Base-by-base conservation (phyloP, 495 filamentous ascomycete genomes). In the Xylaria grammica region DNA sequence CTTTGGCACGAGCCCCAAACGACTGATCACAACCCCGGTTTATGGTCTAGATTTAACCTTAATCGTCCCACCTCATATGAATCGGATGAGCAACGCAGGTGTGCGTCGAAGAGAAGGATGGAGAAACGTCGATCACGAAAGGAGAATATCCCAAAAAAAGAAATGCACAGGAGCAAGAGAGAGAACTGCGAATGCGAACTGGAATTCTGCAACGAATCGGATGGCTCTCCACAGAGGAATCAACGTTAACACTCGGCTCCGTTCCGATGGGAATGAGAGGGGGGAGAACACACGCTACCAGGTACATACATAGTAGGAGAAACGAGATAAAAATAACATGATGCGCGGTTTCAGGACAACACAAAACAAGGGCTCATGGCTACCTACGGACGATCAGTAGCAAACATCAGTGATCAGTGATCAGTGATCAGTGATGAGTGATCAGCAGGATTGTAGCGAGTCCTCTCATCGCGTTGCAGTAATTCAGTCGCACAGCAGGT, bases 241-340 rank as follows among this genome's bases (percentile, higher is more conserved):
- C 17, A 44, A 51, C 61, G 53, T 56, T 65, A 45, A 36, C 17
- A 48, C 63, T 72, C 69, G 69, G 69, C 65, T 69, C 66, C 69
- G 65, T 65, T 69, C 67, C 67, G 71, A 71, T 59, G 62, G 69
- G 69, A 60, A 67, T 60, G 55, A 26, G 22, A 52, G 49, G 48
- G 52, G 62, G 46, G 57, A 52, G 42, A 52, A 63, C 20, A 49
- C 8, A 30, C 36, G 60, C 36, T 29, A n/a, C 50, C 36, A 32
- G 59, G 32, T 17, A 30, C 32, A 17, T 30, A 56, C 4, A 20
- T 5, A 22, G 54, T 4, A 44, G n/a, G 24, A 24, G 26, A 62
- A 44, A 62, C n/a, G 38, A 62, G 59, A 72, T 67, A 72, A 69
- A 67, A 67, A 69, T 67, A 67, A 67, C 64, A 58, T 60, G 40